These are phyloP conservation scores for Raffaelea deltoideospora DNA, from an alignment of 2,329 filamentous ascomycete species.

Conservation along the genomic window DNA sequence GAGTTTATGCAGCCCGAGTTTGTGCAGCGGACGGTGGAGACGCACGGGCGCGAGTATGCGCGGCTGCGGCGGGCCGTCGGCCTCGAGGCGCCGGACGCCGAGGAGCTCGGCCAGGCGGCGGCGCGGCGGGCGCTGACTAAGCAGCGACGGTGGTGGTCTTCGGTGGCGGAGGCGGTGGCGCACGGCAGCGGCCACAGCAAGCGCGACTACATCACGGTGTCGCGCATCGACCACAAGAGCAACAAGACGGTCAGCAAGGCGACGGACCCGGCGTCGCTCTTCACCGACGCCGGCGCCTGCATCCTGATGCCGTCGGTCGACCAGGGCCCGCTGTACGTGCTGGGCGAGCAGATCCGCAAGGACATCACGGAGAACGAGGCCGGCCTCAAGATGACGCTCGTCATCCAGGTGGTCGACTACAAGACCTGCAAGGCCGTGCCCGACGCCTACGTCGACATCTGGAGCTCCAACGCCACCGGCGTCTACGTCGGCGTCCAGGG, in stretches of 20 bases:
- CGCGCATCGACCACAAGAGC: slow-evolving; percentile 17
- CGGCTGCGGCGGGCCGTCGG: slow-evolving; percentile 12
- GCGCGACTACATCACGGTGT: slow-evolving; percentile 16
- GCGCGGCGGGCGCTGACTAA: neutral
- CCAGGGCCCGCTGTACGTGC: slow-evolving; percentile 38
- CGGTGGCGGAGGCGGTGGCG: slow-evolving; percentile 3
- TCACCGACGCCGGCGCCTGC: slow-evolving; percentile 14
- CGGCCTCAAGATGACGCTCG: slow-evolving; percentile 32
- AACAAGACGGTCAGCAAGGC: slow-evolving; percentile 14
- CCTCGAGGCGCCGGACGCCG: slow-evolving; percentile 10
- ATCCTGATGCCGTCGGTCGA: slow-evolving; percentile 34
- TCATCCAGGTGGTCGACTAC: slow-evolving; percentile 38
- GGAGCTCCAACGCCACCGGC: slow-evolving; percentile 27
- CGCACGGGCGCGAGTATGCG: slow-evolving; percentile 13
- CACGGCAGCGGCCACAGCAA: slow-evolving; percentile 8
- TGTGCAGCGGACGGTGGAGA: slow-evolving; percentile 13
- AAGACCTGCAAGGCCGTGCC: slow-evolving; percentile 36
- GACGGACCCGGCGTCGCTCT: slow-evolving; percentile 8
- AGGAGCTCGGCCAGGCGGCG: neutral
- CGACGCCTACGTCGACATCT: slow-evolving; percentile 33
- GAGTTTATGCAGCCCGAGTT: slow-evolving; percentile 14
- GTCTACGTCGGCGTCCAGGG: slow-evolving; percentile 21
- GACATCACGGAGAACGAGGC: slow-evolving; percentile 29
- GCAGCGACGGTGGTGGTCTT: neutral
- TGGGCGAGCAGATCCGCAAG: slow-evolving; percentile 32